These are phyloP conservation scores for Sphagnum magellanicum DNA, from an alignment of 228 moss, liverwort and hornwort genomes.

Conservation along the genomic window DNA sequence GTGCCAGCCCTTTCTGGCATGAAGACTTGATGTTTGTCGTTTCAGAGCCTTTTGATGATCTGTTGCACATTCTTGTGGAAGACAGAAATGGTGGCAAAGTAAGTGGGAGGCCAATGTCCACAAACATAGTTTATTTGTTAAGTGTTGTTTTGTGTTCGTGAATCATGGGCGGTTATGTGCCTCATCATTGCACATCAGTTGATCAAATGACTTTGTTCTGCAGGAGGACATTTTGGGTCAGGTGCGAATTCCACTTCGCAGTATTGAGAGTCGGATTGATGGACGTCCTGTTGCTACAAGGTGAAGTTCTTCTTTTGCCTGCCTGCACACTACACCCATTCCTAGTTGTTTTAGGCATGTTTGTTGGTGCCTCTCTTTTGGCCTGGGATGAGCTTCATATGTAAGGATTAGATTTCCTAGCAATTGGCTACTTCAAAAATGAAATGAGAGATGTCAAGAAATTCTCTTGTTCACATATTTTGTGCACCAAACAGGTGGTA, in stretches of 20 bases:
- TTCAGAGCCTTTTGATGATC: slow-evolving; percentile 83
- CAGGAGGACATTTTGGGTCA: slow-evolving; percentile 80
- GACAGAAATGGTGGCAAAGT: slow-evolving; percentile 43
- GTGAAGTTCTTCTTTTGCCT: slow-evolving; percentile 9
- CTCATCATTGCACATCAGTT: background rate
- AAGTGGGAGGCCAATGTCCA: background rate
- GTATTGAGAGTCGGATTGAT: slow-evolving; percentile 67
- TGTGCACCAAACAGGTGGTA: slow-evolving; percentile 46
- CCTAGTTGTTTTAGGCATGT: too few species aligned
- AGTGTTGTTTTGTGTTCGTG: too few species aligned
- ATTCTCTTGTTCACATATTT: background rate
- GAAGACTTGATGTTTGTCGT: slow-evolving; percentile 82
- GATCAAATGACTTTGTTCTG: background rate
- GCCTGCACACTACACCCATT: too few species aligned
- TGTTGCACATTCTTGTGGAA: slow-evolving; percentile 63
- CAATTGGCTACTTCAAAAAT: too few species aligned
- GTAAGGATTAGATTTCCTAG: too few species aligned
- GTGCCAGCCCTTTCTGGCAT: slow-evolving; percentile 68
- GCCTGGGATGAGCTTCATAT: too few species aligned
- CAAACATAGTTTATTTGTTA: too few species aligned
- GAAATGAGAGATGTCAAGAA: too few species aligned
- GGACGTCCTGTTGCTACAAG: slow-evolving; percentile 66
- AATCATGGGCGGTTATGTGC: background rate
- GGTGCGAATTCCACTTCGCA: slow-evolving; percentile 50
- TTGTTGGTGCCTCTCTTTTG: too few species aligned